Conservation (phyloP, 2,329 filamentous ascomycete species). For the Biscogniauxia marginata region DNA sequence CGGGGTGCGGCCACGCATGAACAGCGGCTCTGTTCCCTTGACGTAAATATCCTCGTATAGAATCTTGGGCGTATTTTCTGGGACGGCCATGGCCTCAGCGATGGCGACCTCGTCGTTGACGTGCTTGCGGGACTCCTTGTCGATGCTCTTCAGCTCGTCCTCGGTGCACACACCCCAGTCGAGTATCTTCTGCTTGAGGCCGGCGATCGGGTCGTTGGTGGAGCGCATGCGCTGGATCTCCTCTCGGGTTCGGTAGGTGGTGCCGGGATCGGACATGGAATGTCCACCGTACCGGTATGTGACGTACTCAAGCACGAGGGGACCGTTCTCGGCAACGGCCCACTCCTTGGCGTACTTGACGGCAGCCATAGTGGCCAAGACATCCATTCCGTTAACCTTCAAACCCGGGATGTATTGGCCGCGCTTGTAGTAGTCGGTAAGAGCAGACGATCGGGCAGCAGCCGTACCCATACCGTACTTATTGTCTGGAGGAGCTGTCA, state of each 20-base stretch:
- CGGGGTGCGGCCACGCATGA: constrained; percentile 77
- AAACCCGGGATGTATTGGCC: constrained; percentile 99
- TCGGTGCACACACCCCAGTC: constrained; percentile 91
- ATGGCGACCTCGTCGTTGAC: constrained; percentile 88
- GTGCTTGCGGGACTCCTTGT: constrained; percentile 84
- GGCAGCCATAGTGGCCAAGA: constrained; percentile 94
- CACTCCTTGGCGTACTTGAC: constrained; percentile 92
- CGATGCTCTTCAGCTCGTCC: constrained; percentile 92
- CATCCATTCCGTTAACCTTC: constrained; percentile 99
- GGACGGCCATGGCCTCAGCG: constrained; percentile 83
- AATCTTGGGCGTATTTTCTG: constrained; percentile 76
- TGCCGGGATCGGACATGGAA: constrained; percentile 99
- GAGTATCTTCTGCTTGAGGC: constrained; percentile 95
- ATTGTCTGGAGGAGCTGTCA: constrained; percentile 69
- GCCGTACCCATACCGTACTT: constrained; percentile 99
- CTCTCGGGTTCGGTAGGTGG: constrained; percentile 98
- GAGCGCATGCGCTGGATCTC: constrained; percentile 99
- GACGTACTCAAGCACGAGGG: constrained; percentile 96
- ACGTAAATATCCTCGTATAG: constrained; percentile 98
- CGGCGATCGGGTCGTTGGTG: constrained; percentile 97
- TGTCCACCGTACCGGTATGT: constrained; percentile 99
- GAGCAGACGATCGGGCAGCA: constrained; percentile 85
- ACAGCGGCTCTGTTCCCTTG: constrained; percentile 80
- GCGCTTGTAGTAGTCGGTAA: constrained; percentile 99
- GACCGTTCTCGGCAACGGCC: constrained; percentile 79